Base-by-base conservation (phyloP, 352 stramenopile genomes). In the Globisporangium cederbergense region DNA sequence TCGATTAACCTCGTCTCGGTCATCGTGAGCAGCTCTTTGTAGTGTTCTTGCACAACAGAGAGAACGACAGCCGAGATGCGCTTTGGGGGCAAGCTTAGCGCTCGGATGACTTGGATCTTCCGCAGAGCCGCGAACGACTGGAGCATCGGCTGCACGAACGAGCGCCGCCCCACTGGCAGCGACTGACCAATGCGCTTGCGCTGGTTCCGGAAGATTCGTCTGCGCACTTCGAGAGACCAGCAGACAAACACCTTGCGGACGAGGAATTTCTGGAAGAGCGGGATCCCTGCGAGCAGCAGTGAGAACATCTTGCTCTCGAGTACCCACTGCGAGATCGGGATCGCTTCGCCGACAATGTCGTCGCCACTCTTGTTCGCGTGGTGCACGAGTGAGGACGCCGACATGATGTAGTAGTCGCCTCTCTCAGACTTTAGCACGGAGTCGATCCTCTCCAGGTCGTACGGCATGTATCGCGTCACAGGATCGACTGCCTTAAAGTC, bases 281-380 rank as follows among this genome's bases (percentile, higher is more conserved):
- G 83, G 45, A 90, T 88, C 2, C 81, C 79, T 40, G 80, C 74
- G n/a, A 90, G 68, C 22, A 90, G 57, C 4, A 90, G 71, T 2
- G 83, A 78, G 61, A 92, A 90, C 77, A 89, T 86, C 51, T 84
- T 84, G 63, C 81, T 88, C 49, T 92, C 81, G 68, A 87, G 77
- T 4, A 92, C 67, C 83, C 83, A 92, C 45, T 90, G 79, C 6
- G 79, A 71, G 18, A 89, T 72, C 5, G 81, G 73, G 11, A 90
- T 92, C 14, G 67, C 75, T 58, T 92, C 83, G 0, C 77, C 78
- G 9, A 70, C 55, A 13, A 76, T 61, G 20, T 78, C 75, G 22
- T 68, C 73, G 10, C 74, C 66, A 36, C 66, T 75, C 20, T 67
- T 76, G 42, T 74, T 84, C 8, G 73, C 54, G 45, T 89, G 78